These are phyloP conservation scores for Dionaea muscipula DNA, from an alignment of 179 eudicot genomes.

Conservation along the genomic window DNA sequence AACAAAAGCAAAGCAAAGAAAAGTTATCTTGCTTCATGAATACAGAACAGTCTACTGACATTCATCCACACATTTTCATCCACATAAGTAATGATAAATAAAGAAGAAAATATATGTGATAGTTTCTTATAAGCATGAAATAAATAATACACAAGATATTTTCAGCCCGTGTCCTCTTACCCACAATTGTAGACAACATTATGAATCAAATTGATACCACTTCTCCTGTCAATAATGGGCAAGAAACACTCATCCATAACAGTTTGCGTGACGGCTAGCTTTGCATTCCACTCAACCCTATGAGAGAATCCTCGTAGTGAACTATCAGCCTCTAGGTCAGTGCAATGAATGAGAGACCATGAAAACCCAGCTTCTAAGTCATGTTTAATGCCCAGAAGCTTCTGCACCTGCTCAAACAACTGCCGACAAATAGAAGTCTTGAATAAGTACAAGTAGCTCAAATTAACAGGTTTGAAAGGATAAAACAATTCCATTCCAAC, in stretches of 20 bases:
- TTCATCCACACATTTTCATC: too few species aligned
- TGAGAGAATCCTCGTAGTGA: conserved; percentile 38
- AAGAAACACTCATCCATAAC: conserved; percentile 94
- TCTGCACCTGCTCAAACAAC: conserved; percentile 60
- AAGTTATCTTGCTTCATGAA: too few species aligned
- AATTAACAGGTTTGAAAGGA: background rate
- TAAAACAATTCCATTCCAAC: background rate
- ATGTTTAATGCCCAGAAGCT: conserved; percentile 78
- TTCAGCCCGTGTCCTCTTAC: conserved; percentile 6
- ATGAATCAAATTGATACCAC: conserved; percentile 72
- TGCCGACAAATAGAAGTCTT: conserved; percentile 25
- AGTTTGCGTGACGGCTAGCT: conserved; percentile 78
- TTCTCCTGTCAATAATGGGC: conserved; percentile 77
- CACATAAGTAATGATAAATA: too few species aligned
- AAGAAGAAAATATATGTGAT: too few species aligned
- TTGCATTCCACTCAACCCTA: conserved; percentile 72
- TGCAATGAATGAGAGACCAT: conserved; percentile 81
- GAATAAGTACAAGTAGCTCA: conserved; percentile 5
- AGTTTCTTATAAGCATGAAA: background rate
- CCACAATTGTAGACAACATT: conserved; percentile 37
- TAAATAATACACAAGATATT: background rate
- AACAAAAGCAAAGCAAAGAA: too few species aligned
- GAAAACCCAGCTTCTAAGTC: conserved; percentile 73
- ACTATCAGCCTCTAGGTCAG: conserved; percentile 44
- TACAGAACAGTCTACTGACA: too few species aligned